phyloP scores from a whole-genome alignment of 352 stramenopile genomes.

The Globisporangium yorkense region DNA sequence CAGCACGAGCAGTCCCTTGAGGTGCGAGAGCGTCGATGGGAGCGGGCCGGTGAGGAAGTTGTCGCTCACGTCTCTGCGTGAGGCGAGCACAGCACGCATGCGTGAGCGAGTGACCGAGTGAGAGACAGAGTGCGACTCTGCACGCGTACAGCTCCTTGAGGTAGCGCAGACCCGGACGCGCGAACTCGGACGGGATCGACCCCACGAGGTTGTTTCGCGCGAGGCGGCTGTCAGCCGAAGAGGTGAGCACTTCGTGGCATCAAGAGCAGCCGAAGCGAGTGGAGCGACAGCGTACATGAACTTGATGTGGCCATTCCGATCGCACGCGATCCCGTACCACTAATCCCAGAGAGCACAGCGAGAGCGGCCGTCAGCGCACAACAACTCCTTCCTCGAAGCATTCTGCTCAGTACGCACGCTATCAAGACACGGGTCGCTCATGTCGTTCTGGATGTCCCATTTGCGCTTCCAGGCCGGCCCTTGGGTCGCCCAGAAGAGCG shows the following conservation, averaged over 20 bases:
- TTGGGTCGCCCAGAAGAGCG: slow-evolving; percentile 59
- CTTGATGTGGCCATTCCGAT: slow-evolving; percentile 40
- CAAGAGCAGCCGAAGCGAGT: background rate
- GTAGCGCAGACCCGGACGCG: slow-evolving; percentile 33
- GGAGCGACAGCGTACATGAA: slow-evolving; percentile 31
- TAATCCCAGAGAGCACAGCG: slow-evolving; percentile 7
- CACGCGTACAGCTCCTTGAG: slow-evolving; percentile 49
- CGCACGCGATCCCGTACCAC: slow-evolving; percentile 66
- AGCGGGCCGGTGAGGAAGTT: slow-evolving; percentile 57
- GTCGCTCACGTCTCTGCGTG: slow-evolving; percentile 51
- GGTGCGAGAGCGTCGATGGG: slow-evolving; percentile 33
- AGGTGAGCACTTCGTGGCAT: background rate
- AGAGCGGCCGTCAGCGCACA: background rate
- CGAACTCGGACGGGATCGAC: slow-evolving; percentile 45
- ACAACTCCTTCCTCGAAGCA: background rate
- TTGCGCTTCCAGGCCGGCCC: slow-evolving; percentile 37
- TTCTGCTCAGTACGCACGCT: slow-evolving; percentile 13
- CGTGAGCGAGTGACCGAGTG: background rate
- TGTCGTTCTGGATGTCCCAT: slow-evolving; percentile 64
- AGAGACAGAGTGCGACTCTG: background rate
- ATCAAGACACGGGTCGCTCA: slow-evolving; percentile 56
- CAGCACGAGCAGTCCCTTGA: slow-evolving; percentile 34
- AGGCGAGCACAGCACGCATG: background rate
- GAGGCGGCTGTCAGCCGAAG: slow-evolving; percentile 23
- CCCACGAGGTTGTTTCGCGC: slow-evolving; percentile 61